Evolutionary conservation across 1,284 basidiomycete species (phyloP), one percentile per base, ranked within the genome.

Genomic region (Retiboletus flavoniger): DNA sequence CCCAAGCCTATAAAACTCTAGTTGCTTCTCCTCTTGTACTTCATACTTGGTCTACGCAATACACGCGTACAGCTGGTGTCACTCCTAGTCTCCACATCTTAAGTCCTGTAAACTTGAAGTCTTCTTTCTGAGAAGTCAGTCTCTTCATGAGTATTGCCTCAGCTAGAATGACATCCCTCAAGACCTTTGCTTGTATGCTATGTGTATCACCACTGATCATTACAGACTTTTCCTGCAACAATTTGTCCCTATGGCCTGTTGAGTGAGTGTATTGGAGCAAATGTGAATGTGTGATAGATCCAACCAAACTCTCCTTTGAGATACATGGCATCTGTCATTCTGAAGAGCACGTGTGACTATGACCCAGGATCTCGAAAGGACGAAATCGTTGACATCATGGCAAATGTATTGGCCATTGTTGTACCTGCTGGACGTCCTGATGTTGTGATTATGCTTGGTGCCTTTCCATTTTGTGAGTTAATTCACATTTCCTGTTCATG

Each of bases 291-390:
- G 11, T 14, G 13, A n/a, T 35, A 17, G 4, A 7, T 10, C 4
- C n/a, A 24, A 17, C n/a, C 26, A 1, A 40, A 24, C n/a, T 13
- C 21, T 40, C 13, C n/a, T 7, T 3, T 3, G 4, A 60, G 63
- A 32, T 63, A 57, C 11, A 53, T 53, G 13, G 32, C 41, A 0
- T 48, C 49, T 0, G 16, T 61, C 17, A 28, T 59, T 10, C 21
- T 62, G 16, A 63, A 60, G 2, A 48, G 50, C 6, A 9, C 50
- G 2, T 65, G 55, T 9, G 52, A 61, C 16, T 63, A 65, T 17
- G 58, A 65, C 17, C 50, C 54, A 0, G 14, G 35, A n/a, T 52
- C 57, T 16, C 35, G 29, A 3, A 31, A 54, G 0, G 63, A 63
- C 7, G 28, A 61, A 0, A 21, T 63, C 2, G 29, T 60, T n/a